A percentile compares a stretch with the other conserved stretches of the same genome.
Evolutionary conservation across 345 rosid species (phyloP).

Genomic region (Melaleuca quinquenervia): DNA sequence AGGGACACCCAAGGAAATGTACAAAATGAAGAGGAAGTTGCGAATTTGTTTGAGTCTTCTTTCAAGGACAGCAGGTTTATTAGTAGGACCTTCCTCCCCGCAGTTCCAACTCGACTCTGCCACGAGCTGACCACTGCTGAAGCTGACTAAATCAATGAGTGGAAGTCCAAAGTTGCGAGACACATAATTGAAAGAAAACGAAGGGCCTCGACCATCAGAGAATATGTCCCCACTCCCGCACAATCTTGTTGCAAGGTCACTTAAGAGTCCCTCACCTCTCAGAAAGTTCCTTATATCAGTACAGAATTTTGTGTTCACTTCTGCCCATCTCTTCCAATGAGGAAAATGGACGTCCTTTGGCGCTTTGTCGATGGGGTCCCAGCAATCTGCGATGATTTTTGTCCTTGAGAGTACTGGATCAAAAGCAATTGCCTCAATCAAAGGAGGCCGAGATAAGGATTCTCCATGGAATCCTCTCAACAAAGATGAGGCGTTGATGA

Average conservation of each 20-base stretch:
- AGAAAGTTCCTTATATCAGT: slow-evolving; percentile 57
- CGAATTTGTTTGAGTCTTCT: slow-evolving; percentile 80
- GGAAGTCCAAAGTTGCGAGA: slow-evolving; percentile 74
- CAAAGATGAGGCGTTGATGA: slow-evolving; percentile 64
- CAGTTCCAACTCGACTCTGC: slow-evolving; percentile 92
- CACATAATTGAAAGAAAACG: slow-evolving; percentile 66
- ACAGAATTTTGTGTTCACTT: slow-evolving; percentile 60
- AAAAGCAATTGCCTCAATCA: slow-evolving; percentile 81
- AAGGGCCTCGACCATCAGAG: slow-evolving; percentile 79
- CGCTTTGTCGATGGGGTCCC: slow-evolving; percentile 39
- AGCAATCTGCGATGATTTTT: slow-evolving; percentile 72
- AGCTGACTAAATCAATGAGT: slow-evolving; percentile 86
- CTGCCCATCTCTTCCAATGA: slow-evolving; percentile 93
- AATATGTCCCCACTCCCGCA: slow-evolving; percentile 89
- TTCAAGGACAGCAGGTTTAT: slow-evolving; percentile 53
- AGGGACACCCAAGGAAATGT: slow-evolving; percentile 70
- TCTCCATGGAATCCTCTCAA: slow-evolving; percentile 67
- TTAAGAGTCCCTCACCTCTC: slow-evolving; percentile 59
- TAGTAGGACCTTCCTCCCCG: slow-evolving; percentile 91
- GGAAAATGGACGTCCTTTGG: slow-evolving; percentile 50
- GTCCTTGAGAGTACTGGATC: slow-evolving; percentile 75
- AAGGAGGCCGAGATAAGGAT: slow-evolving; percentile 64
- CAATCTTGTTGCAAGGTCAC: slow-evolving; percentile 78
- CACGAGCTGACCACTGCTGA: slow-evolving; percentile 36
- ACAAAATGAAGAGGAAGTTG: slow-evolving; percentile 64